These are phyloP conservation scores for Waltergamsia citrina DNA, from an alignment of 2,329 filamentous ascomycete species.

Conservation along the genomic window DNA sequence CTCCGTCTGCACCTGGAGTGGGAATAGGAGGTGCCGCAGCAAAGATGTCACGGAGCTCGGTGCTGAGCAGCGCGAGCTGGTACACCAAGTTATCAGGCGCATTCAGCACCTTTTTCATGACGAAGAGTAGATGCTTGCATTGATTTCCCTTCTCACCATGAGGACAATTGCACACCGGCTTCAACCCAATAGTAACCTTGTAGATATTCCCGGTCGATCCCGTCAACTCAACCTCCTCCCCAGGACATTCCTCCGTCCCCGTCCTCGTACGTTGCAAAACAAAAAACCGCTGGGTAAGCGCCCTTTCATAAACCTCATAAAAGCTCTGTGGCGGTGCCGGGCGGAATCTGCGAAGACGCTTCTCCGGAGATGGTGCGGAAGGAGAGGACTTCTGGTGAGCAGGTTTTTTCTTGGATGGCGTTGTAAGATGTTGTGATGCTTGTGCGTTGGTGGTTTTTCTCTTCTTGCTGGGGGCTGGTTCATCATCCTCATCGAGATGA, in stretches of 20 bases:
- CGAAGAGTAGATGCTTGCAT: slow-evolving; percentile 58
- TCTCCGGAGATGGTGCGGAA: slow-evolving; percentile 15
- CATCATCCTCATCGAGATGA: too few relatives aligned
- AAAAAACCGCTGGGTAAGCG: slow-evolving; percentile 33
- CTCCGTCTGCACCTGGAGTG: slow-evolving; percentile 7
- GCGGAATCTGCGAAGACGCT: slow-evolving; percentile 23
- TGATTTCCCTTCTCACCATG: slow-evolving; percentile 42
- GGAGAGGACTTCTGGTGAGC: too few relatives aligned
- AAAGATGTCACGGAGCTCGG: slow-evolving; percentile 52
- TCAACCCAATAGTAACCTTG: slow-evolving; percentile 39
- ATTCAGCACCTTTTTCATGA: slow-evolving; percentile 49
- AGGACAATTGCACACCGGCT: slow-evolving; percentile 46
- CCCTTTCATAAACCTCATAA: slow-evolving; percentile 24
- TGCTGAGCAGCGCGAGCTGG: slow-evolving; percentile 49
- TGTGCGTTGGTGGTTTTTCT: background rate
- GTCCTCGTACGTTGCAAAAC: slow-evolving; percentile 29
- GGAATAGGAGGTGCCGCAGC: slow-evolving; percentile 40
- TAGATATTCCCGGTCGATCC: slow-evolving; percentile 61
- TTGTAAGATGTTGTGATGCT: too few relatives aligned
- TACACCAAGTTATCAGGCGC: slow-evolving; percentile 47
- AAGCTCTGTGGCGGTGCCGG: slow-evolving; percentile 23
- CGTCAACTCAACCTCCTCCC: slow-evolving; percentile 48
- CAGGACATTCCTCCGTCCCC: slow-evolving; percentile 25
- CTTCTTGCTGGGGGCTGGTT: too few relatives aligned
- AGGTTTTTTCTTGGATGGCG: too few relatives aligned